Base-by-base conservation (phyloP, 345 rosid genomes). In the Barbarea vulgaris region DNA sequence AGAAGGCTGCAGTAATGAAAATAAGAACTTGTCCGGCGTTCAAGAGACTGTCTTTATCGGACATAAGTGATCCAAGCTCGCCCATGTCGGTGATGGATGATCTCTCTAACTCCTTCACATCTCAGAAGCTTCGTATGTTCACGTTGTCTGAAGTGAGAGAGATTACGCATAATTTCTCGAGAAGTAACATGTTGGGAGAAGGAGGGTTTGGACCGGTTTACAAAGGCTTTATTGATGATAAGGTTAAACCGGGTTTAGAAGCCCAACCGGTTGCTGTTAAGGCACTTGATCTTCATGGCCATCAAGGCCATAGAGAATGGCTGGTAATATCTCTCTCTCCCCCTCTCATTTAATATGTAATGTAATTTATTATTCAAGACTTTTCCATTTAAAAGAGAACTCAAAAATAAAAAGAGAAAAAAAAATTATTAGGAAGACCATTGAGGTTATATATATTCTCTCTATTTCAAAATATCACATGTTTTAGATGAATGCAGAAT, bases 261-360 rank as follows among this genome's bases (percentile, higher is more conserved):
- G 80, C 93, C 48, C 96, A 87, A 65, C 85, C 91, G 15, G 92
- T 90, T 28, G 96, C 97, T 18, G 93, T 89, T 34, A 92, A 92
- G 83, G 83, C 81, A 7, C 87, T 90, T 28, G 83, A 89, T 64
- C 80, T 87, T 77, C 81, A 86, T 67, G 92, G 97, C 9, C 56
- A 79, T 67, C 96, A 92, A 71, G 97, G 97, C 30, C 96, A 92
- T 44, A 81, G 63, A 73, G 96, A 92, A 80, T 92, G 97, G 97
- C 84, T 89, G 91, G 97, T 89, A 57, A 77, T 39, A 69, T 73
- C 34, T 25, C 14, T 21, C 27, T 65, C 34, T 37, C 46, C 10
- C 44, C 14, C 5, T 25, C 19, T 54, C 12, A 25, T 14, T 27
- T 54, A 14, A 27, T 14, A 14, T 25, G 30, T n/a, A n/a, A n/a